Conservation (phyloP, 768 basidiomycete genomes). For the Cystobasidium onofrii region DNA sequence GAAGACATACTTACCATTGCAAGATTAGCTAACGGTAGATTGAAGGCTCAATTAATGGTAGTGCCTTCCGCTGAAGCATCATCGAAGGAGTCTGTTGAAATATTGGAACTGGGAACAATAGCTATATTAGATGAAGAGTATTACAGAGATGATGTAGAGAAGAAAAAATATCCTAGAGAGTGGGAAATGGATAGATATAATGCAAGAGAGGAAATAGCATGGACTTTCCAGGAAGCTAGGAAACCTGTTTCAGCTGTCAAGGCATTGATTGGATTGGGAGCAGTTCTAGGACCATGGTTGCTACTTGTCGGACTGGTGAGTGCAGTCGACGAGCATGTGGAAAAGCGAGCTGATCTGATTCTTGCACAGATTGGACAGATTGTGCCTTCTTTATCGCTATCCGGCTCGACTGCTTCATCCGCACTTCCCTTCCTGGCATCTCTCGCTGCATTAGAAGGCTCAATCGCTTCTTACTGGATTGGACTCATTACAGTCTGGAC, state of each 20-base stretch:
- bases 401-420: background rate
- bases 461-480: constrained; percentile 38
- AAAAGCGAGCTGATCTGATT: background rate
- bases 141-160: background rate
- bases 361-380: background rate
- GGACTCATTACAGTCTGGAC: constrained; percentile 32
- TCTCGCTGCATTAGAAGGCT: constrained; percentile 34
- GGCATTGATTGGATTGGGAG: constrained; percentile 25
- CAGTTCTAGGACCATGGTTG: constrained; percentile 37
- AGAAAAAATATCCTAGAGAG: constrained; percentile 12
- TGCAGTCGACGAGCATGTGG: background rate
- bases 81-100: background rate
- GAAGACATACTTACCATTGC: constrained; percentile 26
- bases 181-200: constrained; percentile 38
- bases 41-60: constrained; percentile 8
- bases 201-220: constrained; percentile 14
- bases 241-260: constrained; percentile 15
- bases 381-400: constrained; percentile 5
- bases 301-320: constrained; percentile 29
- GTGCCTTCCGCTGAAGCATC: background rate
- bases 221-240: constrained; percentile 35
- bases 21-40: background rate
- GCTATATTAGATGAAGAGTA: background rate
- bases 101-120: constrained; percentile 1
- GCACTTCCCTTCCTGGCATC: constrained; percentile 33